phyloP scores from a whole-genome alignment of 169 alveolate genomes.

The Plasmodium gonderi region DNA sequence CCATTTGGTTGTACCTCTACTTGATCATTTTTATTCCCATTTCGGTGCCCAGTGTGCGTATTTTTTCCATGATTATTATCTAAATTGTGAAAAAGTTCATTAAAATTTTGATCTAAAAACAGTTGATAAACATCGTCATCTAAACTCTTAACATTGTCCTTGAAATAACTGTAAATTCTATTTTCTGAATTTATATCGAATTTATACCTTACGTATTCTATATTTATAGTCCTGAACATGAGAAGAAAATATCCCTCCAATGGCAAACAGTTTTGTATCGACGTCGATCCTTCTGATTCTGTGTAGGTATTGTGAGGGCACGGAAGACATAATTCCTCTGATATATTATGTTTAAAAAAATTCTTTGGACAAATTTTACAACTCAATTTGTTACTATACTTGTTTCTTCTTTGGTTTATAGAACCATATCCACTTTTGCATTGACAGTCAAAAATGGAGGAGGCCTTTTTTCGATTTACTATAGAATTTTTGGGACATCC shows the following conservation, averaged over 20 bases:
- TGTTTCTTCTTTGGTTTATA: slow-evolving; percentile 63
- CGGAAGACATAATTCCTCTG: slow-evolving; percentile 77
- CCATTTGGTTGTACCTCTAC: not conserved
- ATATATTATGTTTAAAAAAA: slow-evolving; percentile 75
- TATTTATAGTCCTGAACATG: slow-evolving; percentile 38
- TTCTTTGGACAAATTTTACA: slow-evolving; percentile 65
- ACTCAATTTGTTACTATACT: slow-evolving; percentile 4
- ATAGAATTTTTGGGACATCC: slow-evolving; percentile 79
- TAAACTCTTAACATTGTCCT: slow-evolving; percentile 20
- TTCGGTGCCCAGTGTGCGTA: not conserved
- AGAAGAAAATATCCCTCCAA: slow-evolving; percentile 77
- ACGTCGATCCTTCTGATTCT: slow-evolving; percentile 67
- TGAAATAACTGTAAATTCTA: slow-evolving; percentile 34
- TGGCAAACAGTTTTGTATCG: slow-evolving; percentile 80
- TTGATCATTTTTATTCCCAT: not conserved
- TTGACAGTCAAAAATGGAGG: slow-evolving; percentile 62
- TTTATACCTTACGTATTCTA: slow-evolving; percentile 53
- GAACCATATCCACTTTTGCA: slow-evolving; percentile 74
- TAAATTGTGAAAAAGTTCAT: not conserved
- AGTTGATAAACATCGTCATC: slow-evolving; percentile 59
- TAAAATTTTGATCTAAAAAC: slow-evolving; percentile 39
- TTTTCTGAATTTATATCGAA: slow-evolving; percentile 41
- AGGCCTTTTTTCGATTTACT: slow-evolving; percentile 2
- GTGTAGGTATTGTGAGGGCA: slow-evolving; percentile 83
- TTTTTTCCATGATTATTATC: not conserved